These are phyloP conservation scores for Zygnema cylindricum DNA, from an alignment of 139 green algal species.

Conservation along the genomic window DNA sequence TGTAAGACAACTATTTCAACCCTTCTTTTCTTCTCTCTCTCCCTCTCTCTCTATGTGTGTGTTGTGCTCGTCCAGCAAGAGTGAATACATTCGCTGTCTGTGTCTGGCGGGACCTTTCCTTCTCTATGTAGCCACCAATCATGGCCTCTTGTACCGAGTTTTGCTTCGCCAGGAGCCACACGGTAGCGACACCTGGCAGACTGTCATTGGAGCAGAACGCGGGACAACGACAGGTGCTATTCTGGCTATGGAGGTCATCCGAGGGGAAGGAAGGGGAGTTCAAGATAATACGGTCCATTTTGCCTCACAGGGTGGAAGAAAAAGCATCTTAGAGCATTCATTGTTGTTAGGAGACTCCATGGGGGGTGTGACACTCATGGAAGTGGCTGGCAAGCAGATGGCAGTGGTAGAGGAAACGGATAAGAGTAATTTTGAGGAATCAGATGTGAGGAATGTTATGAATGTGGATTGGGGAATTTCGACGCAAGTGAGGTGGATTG, in stretches of 20 bases:
- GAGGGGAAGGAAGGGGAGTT: neutral
- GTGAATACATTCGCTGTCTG: constrained; percentile 42
- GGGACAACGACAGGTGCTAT: neutral
- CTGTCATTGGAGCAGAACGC: neutral
- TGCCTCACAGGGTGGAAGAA: neutral
- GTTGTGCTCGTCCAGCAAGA: no score
- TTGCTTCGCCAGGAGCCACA: neutral
- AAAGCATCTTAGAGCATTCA: neutral
- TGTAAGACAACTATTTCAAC: no score
- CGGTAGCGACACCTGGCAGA: neutral
- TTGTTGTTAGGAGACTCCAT: constrained; percentile 41
- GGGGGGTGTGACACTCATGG: constrained; percentile 5
- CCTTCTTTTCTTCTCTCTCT: no score
- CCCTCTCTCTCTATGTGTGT: no score
- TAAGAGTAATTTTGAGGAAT: neutral
- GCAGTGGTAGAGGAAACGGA: neutral
- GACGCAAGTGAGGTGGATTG: constrained; percentile 8
- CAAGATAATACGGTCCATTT: neutral
- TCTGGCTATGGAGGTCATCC: constrained; percentile 10
- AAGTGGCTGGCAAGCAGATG: neutral
- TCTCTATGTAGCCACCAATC: constrained; percentile 46
- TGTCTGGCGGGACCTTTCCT: neutral
- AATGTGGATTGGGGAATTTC: no score
- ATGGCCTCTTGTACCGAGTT: constrained; percentile 9
- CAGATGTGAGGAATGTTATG: neutral